Conservation (phyloP, 75 land plant genomes). For the Pseudotsuga menziesii region DNA sequence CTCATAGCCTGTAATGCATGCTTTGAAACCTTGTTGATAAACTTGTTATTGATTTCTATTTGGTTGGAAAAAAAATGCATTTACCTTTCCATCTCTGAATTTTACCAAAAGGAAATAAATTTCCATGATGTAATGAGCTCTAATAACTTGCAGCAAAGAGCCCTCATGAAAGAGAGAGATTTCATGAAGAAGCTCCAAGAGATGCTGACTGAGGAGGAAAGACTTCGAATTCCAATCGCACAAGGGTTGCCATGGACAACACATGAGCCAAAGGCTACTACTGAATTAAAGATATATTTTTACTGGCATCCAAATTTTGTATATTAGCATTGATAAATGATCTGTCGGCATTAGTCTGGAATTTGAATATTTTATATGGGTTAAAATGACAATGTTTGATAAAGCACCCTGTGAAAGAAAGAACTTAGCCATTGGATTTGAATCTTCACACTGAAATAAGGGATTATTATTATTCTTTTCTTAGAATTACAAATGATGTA, state of each 20-base stretch:
- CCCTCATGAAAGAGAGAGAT: constrained; percentile 59
- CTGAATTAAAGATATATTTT: constrained; percentile 2
- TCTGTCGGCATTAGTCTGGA: background rate
- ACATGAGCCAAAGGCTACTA: constrained; percentile 73
- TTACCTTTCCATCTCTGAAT: background rate
- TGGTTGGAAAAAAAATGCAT: background rate
- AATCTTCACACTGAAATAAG: constrained; percentile 70
- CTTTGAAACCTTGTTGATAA: too few relatives aligned
- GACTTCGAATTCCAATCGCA: constrained; percentile 67
- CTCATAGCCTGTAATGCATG: too few relatives aligned
- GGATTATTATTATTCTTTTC: too few relatives aligned
- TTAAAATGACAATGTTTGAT: constrained; percentile 27
- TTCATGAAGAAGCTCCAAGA: constrained; percentile 65
- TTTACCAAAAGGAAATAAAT: background rate
- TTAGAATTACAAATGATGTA: too few relatives aligned
- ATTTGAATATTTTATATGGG: background rate
- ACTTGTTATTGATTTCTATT: background rate
- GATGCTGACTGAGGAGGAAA: constrained; percentile 56
- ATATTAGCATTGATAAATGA: background rate
- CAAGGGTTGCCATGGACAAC: constrained; percentile 98
- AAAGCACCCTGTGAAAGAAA: constrained; percentile 78
- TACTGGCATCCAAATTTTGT: background rate
- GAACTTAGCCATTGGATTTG: constrained; percentile 67
- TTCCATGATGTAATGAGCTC: background rate
- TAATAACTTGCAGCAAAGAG: constrained; percentile 58